phyloP scores from a whole-genome alignment of 177 flowering plant genomes.

The Tripterygium wilfordii region DNA sequence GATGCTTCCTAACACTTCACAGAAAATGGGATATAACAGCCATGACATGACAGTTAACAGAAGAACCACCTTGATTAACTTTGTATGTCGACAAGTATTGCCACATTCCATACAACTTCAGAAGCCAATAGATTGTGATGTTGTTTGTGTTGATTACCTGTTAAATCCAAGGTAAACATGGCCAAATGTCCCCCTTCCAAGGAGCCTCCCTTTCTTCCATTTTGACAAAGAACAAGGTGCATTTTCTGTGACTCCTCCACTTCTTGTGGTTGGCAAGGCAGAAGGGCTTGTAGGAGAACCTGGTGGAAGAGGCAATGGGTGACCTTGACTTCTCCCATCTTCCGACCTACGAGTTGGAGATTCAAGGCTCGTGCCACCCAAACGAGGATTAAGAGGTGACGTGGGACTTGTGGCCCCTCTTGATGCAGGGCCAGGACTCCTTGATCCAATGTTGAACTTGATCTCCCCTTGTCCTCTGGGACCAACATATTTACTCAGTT shows the following conservation, averaged over 20 bases:
- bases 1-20: too few species aligned
- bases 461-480: slow-evolving; percentile 39
- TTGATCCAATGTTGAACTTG: slow-evolving; percentile 36
- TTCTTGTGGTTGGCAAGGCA: slow-evolving; percentile 36
- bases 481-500: slow-evolving; percentile 11
- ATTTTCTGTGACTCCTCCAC: slow-evolving; percentile 28
- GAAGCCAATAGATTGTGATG: too few species aligned
- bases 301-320: slow-evolving; percentile 91
- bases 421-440: slow-evolving; percentile 69
- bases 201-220: slow-evolving; percentile 88
- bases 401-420: slow-evolving; percentile 39
- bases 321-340: slow-evolving; percentile 58
- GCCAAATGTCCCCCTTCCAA: slow-evolving; percentile 97
- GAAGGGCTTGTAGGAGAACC: slow-evolving; percentile 73
- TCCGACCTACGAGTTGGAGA: slow-evolving; percentile 56
- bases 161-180: slow-evolving; percentile 94
- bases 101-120: too few species aligned
- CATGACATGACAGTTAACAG: too few species aligned
- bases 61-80: too few species aligned
- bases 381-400: slow-evolving; percentile 63
- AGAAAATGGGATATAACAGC: too few species aligned
- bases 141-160: too few species aligned
- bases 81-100: too few species aligned
- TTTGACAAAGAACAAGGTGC: slow-evolving; percentile 28
- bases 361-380: slow-evolving; percentile 37